Base-by-base conservation (phyloP, 495 filamentous ascomycete genomes). In the Penicillium paradoxum region DNA sequence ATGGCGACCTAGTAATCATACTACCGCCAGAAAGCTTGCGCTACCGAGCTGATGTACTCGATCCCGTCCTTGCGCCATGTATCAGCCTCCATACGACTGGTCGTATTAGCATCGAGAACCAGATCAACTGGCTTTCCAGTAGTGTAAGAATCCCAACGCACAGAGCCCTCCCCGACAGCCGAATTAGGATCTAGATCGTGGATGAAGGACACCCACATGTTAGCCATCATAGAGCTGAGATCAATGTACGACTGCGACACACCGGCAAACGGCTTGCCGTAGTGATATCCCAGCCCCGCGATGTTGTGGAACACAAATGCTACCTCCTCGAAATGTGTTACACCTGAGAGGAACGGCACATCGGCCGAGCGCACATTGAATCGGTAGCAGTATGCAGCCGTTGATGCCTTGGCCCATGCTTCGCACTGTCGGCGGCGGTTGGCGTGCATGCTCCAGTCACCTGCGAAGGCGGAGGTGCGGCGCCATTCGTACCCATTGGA, bases 261-360 rank as follows among this genome's bases (percentile, higher is more conserved):
- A 56, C 65, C 71, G 22, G 38, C 73, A 66, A 76, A 83, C 49
- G 69, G 82, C 57, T 47, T 72, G 19, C 67, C 68, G 71, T 62
- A 75, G 57, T 66, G 72, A 53, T 80, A 81, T 7, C 79, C 78
- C 18, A 69, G 51, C 1, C 79, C 75, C 2, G 70, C 57, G 34
- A 77, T 67, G 53, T 85, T 85, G 65, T 82, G 67, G 60, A 84
- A 84, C 24, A 82, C 82, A 60, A 79, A 82, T 1, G 79, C 62
- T 1, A 86, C 81, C 49, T 85, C 83, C 37, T 75, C 73, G 55
- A 84, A 83, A 55, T 85, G 83, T n/a, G 75, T 75, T 1, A 71
- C 76, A 6, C 79, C 77, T 5, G 59, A 53, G 1, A 66, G 42
- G 8, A 56, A 53, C 2, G 72, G 58, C 0, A 68, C 53, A 45